phyloP scores from a whole-genome alignment of 208 protist genomes.

The Leishmania gerbilli region DNA sequence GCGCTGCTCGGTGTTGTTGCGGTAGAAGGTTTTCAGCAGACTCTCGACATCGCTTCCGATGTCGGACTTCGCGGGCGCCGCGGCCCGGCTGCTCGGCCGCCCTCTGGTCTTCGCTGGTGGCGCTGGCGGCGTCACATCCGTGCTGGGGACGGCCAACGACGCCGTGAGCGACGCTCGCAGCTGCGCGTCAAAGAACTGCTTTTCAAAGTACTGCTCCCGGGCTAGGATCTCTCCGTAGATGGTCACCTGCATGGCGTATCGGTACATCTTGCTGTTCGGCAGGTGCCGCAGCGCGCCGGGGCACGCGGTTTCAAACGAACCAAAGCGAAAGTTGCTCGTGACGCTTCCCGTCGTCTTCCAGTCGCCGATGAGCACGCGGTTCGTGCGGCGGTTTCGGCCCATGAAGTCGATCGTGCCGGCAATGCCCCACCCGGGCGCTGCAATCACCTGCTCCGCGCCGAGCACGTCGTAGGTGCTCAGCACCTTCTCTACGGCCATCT shows the following conservation, averaged over 20 bases:
- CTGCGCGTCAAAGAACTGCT: constrained; percentile 59
- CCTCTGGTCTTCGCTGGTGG: neutral
- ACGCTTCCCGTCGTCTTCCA: constrained; percentile 88
- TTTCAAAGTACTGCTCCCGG: constrained; percentile 65
- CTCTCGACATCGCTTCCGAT: neutral
- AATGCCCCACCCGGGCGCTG: constrained; percentile 60
- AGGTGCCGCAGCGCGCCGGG: constrained; percentile 74
- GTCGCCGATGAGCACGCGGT: constrained; percentile 78
- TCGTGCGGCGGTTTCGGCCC: constrained; percentile 59
- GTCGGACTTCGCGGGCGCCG: neutral
- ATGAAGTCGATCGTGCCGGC: constrained; percentile 87
- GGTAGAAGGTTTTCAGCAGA: constrained; percentile 27
- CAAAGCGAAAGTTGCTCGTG: constrained; percentile 80
- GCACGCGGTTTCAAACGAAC: constrained; percentile 72
- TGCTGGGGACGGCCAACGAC: neutral
- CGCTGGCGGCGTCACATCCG: neutral
- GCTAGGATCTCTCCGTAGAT: constrained; percentile 80
- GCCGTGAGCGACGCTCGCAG: constrained; percentile 31
- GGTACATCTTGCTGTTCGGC: constrained; percentile 82
- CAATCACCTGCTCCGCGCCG: constrained; percentile 74
- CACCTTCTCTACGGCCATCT: constrained; percentile 61
- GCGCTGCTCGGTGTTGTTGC: constrained; percentile 22
- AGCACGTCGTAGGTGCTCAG: constrained; percentile 58
- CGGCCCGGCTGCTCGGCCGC: neutral
- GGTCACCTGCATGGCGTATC: constrained; percentile 86